phyloP scores from a whole-genome alignment of 2,329 filamentous ascomycete species.

The Bretziella fagacearum region DNA sequence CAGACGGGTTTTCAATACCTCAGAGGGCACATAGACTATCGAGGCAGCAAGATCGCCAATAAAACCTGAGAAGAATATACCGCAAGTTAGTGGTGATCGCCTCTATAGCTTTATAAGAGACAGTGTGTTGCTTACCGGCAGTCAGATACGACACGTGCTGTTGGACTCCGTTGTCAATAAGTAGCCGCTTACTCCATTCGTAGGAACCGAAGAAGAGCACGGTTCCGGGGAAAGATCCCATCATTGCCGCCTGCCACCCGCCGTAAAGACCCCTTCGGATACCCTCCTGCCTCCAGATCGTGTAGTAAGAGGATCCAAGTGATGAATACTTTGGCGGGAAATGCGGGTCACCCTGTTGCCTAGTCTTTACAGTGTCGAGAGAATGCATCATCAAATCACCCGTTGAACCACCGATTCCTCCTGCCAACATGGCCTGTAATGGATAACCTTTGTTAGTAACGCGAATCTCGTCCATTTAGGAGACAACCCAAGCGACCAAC shows the following conservation, averaged over 20 bases:
- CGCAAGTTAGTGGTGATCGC: constrained; percentile 1
- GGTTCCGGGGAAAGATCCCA: constrained; percentile 86
- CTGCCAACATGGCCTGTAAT: constrained; percentile 75
- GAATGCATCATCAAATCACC: constrained; percentile 99
- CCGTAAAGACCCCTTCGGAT: constrained; percentile 74
- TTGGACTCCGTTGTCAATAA: constrained; percentile 72
- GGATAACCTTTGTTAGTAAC: neutral
- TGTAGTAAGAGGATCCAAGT: constrained; percentile 78
- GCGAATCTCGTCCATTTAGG: neutral
- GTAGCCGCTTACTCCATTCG: constrained; percentile 78
- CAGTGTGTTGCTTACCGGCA: constrained; percentile 40
- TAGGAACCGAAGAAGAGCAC: constrained; percentile 93
- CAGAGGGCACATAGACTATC: constrained; percentile 86
- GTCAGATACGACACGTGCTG: constrained; percentile 72
- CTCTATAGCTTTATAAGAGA: constrained; percentile 2
- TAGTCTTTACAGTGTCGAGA: constrained; percentile 93
- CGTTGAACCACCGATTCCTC: constrained; percentile 78
- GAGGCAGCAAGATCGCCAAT: constrained; percentile 84
- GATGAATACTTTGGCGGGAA: constrained; percentile 86
- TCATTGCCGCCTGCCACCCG: constrained; percentile 78
- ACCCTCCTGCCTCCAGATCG: constrained; percentile 85
- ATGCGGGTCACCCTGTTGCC: constrained; percentile 90
- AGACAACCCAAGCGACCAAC: constrained; percentile 16
- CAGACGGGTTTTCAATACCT: constrained; percentile 92
- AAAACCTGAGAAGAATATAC: constrained; percentile 42